A percentile compares a stretch with the other conserved stretches of the same genome.
phyloP scores from a whole-genome alignment of 768 basidiomycete species.

The Suillus variegatus region DNA sequence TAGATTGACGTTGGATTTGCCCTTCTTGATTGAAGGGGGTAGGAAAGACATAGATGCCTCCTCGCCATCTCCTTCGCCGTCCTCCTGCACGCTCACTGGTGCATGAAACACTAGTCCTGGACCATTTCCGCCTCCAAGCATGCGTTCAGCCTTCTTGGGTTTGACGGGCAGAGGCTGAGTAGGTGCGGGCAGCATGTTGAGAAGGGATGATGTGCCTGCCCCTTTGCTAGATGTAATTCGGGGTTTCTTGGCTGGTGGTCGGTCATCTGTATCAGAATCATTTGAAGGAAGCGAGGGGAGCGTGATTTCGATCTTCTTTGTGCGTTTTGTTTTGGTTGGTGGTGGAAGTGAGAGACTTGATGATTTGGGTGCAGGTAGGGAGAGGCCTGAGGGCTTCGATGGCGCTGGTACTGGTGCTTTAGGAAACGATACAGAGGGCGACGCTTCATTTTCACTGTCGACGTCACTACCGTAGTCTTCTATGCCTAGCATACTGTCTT shows the following conservation, averaged over 20 bases:
- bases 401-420: constrained; percentile 25
- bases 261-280: constrained; percentile 45
- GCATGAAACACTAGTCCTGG: constrained; percentile 63
- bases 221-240: constrained; percentile 39
- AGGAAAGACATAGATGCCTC: constrained; percentile 50
- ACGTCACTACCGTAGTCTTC: constrained; percentile 77
- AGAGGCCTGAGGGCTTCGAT: constrained; percentile 33
- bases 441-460: constrained; percentile 52
- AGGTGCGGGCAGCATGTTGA: constrained; percentile 77
- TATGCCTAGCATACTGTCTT: constrained; percentile 63
- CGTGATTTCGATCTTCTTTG: constrained; percentile 44
- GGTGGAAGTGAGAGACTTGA: constrained; percentile 31
- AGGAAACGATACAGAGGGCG: background rate
- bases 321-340: constrained; percentile 41
- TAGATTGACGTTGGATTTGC: constrained; percentile 57
- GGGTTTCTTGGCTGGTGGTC: constrained; percentile 61
- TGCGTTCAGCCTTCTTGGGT: constrained; percentile 44
- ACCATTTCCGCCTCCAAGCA: constrained; percentile 65
- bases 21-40: constrained; percentile 60
- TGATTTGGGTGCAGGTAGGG: constrained; percentile 37
- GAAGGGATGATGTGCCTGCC: constrained; percentile 62
- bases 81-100: constrained; percentile 17
- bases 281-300: constrained; percentile 31
- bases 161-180: constrained; percentile 50
- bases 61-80: constrained; percentile 20